Base-by-base conservation (phyloP, 148 eudicot genomes). In the Hydrangea macrophylla region DNA sequence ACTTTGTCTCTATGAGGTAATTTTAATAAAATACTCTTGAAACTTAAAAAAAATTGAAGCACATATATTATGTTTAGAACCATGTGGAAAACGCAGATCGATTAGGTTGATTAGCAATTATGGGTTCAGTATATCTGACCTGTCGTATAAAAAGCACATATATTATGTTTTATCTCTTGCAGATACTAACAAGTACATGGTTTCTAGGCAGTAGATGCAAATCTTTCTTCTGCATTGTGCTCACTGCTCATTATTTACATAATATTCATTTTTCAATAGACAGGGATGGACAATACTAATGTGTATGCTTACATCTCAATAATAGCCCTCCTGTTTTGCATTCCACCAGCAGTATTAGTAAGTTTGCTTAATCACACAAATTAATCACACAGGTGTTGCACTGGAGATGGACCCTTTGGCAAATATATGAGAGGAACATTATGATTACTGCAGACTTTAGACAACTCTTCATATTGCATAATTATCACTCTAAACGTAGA, bases 261-360 rank as follows among this genome's bases (percentile, higher is more conserved):
- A 32, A 20, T 28, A 28, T 60, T 73, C 17, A 1, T 9, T 25
- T 32, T 32, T 58, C 20, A 62, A 67, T 68, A 76, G 80, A 76
- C 76, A n/a, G 76, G 80, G 36, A 76, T 76, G 80, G 80, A 76
- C 57, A 76, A 76, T 57, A 76, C 76, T 0, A 76, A 76, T 53
- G 80, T 76, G 26, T 76, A n/a, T n/a, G n/a, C n/a, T n/a, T n/a
- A n/a, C n/a, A n/a, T n/a, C n/a, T n/a, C n/a, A n/a, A n/a, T n/a
- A 60, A 76, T 76, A 56, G 80, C 76, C 36, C 76, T 76, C 24
- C 22, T 71, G 40, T 58, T 76, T 45, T 76, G 80, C 76, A 59
- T 76, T 40, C 80, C 80, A 55, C 76, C 80, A 7, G 80, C 80
- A 42, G 30, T 76, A 42, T 25, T 76, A 55, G 80, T 76, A 67